phyloP scores from a whole-genome alignment of 2,329 filamentous ascomycete genomes.

The Ophiostoma quercus region DNA sequence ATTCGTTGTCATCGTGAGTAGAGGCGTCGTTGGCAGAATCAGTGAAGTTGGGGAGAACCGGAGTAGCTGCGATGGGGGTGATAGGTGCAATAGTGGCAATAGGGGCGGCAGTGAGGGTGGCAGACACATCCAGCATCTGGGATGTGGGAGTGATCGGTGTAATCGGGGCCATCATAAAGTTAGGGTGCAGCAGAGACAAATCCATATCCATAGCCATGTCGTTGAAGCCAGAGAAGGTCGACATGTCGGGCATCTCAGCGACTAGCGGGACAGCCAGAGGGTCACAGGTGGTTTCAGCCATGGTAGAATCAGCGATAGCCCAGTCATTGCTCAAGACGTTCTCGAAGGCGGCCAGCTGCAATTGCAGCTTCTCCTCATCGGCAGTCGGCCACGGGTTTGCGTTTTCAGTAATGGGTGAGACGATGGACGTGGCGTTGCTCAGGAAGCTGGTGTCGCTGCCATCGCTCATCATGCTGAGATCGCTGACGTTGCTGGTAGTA shows the following conservation, averaged over 20 bases:
- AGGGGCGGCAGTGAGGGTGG: neutral
- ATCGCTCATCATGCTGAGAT: slow-evolving; percentile 21
- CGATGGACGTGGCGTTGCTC: slow-evolving; percentile 34
- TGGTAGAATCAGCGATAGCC: neutral
- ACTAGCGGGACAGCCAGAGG: neutral
- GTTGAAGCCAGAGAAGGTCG: neutral
- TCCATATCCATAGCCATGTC: neutral
- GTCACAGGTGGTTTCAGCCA: neutral
- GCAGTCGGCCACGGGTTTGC: slow-evolving; percentile 40
- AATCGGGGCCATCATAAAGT: neutral
- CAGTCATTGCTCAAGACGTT: slow-evolving; percentile 33
- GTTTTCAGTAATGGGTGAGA: slow-evolving; percentile 45
- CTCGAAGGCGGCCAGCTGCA: slow-evolving; percentile 36
- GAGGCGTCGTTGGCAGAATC: neutral
- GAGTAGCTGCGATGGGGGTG: neutral
- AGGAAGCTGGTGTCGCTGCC: slow-evolving; percentile 30
- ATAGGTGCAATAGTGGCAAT: neutral
- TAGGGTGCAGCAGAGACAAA: neutral
- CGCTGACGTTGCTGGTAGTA: slow-evolving; percentile 30
- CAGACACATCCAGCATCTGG: neutral
- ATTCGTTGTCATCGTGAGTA: neutral
- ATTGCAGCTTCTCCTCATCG: slow-evolving; percentile 41
- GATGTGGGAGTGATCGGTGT: neutral
- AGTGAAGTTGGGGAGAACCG: neutral
- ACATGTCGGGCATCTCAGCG: neutral